A percentile compares a stretch with the other conserved stretches of the same genome.
These are phyloP conservation scores for Vigna unguiculata DNA, from an alignment of 306 rosid species.

Conservation along the genomic window DNA sequence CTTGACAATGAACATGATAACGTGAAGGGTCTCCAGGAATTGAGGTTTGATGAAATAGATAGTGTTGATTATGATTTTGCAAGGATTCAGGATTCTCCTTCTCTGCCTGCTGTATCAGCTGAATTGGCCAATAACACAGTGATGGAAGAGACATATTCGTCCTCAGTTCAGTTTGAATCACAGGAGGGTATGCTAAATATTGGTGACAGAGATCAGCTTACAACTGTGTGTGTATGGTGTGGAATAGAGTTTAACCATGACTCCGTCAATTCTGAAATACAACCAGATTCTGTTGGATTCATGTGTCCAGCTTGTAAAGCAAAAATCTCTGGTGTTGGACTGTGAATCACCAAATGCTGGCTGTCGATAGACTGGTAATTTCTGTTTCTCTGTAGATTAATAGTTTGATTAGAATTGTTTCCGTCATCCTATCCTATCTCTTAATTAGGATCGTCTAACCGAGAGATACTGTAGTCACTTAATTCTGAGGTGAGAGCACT, in stretches of 20 bases:
- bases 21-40: constrained; percentile 54
- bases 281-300: constrained; percentile 79
- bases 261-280: constrained; percentile 67
- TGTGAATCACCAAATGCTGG: constrained; percentile 55
- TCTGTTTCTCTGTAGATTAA: constrained; percentile 16
- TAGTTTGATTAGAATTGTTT: constrained; percentile 22
- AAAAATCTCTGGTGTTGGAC: constrained; percentile 66
- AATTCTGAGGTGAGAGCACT: constrained; percentile 17
- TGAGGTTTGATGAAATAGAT: constrained; percentile 58
- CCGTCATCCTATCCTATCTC: constrained; percentile 1
- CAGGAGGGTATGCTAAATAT: constrained; percentile 57
- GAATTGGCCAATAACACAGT: constrained; percentile 47
- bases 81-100: constrained; percentile 54
- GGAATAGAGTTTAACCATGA: constrained; percentile 73
- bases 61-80: constrained; percentile 52
- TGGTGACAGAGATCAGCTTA: constrained; percentile 53
- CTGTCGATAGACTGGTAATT: constrained; percentile 44
- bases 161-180: constrained; percentile 62
- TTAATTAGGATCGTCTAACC: constrained; percentile 10
- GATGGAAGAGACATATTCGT: constrained; percentile 51
- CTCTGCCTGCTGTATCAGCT: constrained; percentile 52
- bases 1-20: constrained; percentile 42
- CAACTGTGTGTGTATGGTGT: constrained; percentile 75
- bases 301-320: constrained; percentile 83
- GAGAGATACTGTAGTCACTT: not conserved